Evolutionary conservation across 2,329 filamentous ascomycete species (phyloP).

Genomic region (Podosphaera leucotricha): DNA sequence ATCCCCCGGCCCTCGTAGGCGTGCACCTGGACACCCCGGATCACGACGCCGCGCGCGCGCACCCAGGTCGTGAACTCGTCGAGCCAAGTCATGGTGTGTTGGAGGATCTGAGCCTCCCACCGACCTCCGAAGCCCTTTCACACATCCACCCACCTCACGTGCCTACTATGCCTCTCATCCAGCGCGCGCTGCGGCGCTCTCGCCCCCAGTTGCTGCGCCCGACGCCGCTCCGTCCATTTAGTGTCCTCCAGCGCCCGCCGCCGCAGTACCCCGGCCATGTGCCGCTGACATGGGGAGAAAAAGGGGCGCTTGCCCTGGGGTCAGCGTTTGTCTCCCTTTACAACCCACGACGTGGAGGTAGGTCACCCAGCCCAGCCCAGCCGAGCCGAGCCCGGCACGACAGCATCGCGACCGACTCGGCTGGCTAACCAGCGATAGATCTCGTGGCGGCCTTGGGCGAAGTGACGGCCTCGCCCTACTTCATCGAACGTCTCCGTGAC

Average conservation of each 20-base stretch:
- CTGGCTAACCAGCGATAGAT: slow-evolving; percentile 26
- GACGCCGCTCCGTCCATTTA: slow-evolving; percentile 31
- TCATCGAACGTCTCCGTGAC: slow-evolving; percentile 74
- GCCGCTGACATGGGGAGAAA: slow-evolving; percentile 58
- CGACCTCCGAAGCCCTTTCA: not conserved
- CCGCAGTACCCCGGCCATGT: slow-evolving; percentile 42
- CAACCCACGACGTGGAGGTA: slow-evolving; percentile 61
- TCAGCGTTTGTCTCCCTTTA: slow-evolving; percentile 39
- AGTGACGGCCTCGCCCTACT: slow-evolving; percentile 82
- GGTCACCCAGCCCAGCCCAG: not conserved
- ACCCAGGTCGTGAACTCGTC: slow-evolving; percentile 46
- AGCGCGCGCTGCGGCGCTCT: no score
- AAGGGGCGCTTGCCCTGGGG: slow-evolving; percentile 42
- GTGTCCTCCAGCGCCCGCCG: slow-evolving; percentile 54
- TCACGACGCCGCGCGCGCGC: slow-evolving; percentile 33
- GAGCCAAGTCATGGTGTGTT: slow-evolving; percentile 5
- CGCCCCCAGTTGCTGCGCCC: no score
- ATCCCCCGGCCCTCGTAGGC: slow-evolving; percentile 50
- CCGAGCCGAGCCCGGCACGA: not conserved
- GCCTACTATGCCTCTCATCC: not conserved
- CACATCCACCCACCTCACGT: not conserved
- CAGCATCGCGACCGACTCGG: no score
- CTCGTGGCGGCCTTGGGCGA: slow-evolving; percentile 89
- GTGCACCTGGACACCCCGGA: slow-evolving; percentile 43
- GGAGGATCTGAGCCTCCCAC: not conserved